Conservation (phyloP, 345 rosid species). For the Lepidium didymum region DNA sequence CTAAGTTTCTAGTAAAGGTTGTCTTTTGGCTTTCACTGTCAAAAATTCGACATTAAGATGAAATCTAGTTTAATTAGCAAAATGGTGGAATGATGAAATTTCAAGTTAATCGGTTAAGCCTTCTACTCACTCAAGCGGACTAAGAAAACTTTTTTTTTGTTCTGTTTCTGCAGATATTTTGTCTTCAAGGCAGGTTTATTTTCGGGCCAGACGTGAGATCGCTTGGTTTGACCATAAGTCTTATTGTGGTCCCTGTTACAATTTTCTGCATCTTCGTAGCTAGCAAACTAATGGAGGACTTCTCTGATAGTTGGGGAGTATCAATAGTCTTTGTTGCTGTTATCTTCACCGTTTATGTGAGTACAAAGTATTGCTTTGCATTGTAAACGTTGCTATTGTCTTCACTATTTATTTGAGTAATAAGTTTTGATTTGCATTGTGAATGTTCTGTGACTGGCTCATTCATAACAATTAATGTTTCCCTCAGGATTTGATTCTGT, state of each 20-base stretch:
- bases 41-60: neutral
- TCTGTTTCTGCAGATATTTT: constrained; percentile 57
- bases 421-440: neutral
- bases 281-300: constrained; percentile 37
- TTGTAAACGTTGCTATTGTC: constrained; percentile 15
- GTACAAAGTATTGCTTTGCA: neutral
- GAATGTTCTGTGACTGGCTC: neutral
- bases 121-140: neutral
- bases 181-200: constrained; percentile 64
- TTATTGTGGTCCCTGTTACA: constrained; percentile 57
- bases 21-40: neutral
- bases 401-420: constrained; percentile 22
- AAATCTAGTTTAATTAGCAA: neutral
- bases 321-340: constrained; percentile 32
- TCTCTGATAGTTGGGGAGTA: constrained; percentile 44
- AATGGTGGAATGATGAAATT: neutral
- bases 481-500: constrained; percentile 61
- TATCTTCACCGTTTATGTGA: constrained; percentile 27
- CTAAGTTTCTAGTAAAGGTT: no score
- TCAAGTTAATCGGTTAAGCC: neutral
- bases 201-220: constrained; percentile 90
- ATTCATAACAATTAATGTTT: neutral
- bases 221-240: constrained; percentile 53
- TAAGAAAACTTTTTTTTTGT: neutral
- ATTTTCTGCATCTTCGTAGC: constrained; percentile 69